A percentile compares a stretch with the other conserved stretches of the same genome.
Conservation (phyloP, 495 filamentous ascomycete species). For the Aspergillus ostianus region DNA sequence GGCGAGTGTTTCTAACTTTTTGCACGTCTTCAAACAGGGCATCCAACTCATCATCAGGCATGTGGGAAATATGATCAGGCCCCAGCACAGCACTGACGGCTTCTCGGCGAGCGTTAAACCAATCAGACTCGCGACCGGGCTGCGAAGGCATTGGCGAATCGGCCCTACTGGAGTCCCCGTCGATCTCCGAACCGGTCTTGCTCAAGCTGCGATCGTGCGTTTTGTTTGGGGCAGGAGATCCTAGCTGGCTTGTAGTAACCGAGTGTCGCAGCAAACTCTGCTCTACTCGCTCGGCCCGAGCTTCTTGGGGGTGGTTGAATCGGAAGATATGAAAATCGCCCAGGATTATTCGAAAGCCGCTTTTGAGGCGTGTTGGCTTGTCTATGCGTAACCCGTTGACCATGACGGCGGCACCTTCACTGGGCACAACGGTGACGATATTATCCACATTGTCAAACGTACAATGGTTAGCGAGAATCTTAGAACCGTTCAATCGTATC, state of each 20-base stretch:
- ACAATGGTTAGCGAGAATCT: conserved; percentile 90
- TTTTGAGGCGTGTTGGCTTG: conserved; percentile 78
- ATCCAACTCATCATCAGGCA: conserved; percentile 94
- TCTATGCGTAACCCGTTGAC: conserved; percentile 89
- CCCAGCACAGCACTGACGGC: conserved; percentile 87
- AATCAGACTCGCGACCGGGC: conserved; percentile 80
- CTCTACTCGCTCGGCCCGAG: conserved; percentile 86
- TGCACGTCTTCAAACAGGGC: conserved; percentile 95
- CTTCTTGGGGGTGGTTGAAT: conserved; percentile 98
- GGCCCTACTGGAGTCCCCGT: conserved; percentile 66
- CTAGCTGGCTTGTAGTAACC: conserved; percentile 76
- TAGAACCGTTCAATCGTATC: conserved; percentile 89
- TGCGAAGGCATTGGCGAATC: conserved; percentile 74
- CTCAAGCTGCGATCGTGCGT: conserved; percentile 77
- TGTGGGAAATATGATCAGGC: conserved; percentile 80
- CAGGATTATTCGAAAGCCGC: conserved; percentile 91
- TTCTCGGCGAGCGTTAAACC: conserved; percentile 92
- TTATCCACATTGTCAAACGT: conserved; percentile 90
- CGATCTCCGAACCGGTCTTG: conserved; percentile 68
- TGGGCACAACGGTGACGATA: conserved; percentile 83
- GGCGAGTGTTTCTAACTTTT: conserved; percentile 76
- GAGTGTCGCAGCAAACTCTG: conserved; percentile 87
- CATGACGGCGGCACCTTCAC: conserved; percentile 91
- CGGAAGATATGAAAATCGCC: conserved; percentile 99
- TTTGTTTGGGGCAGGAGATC: conserved; percentile 64